Percentiles rank a stretch among this genome's conserved stretches.
Evolutionary conservation across 768 basidiomycete species (phyloP).

Genomic region (Suillus discolor): DNA sequence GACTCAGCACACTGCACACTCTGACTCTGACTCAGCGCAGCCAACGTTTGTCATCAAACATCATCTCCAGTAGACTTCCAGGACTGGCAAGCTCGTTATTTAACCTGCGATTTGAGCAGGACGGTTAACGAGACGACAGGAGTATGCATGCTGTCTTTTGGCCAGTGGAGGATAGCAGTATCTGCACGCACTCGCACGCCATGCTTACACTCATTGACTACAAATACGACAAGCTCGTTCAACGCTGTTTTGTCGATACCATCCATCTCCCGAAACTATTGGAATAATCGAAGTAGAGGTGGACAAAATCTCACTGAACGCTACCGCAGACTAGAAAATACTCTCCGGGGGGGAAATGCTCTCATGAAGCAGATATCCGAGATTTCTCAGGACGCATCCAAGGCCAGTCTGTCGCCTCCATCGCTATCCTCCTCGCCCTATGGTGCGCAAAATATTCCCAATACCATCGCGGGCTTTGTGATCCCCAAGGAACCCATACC

Average conservation of each 20-base stretch:
- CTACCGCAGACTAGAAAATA: slow-evolving; percentile 57
- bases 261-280: slow-evolving; percentile 1
- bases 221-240: background rate
- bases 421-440: background rate
- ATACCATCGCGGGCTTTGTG: slow-evolving; percentile 27
- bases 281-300: slow-evolving; percentile 27
- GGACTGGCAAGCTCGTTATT: background rate
- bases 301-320: slow-evolving; percentile 65
- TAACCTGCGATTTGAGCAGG: background rate
- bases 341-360: slow-evolving; percentile 46
- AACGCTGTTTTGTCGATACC: background rate
- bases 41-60: background rate
- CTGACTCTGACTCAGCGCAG: too few species aligned
- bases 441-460: background rate
- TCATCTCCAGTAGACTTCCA: background rate
- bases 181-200: slow-evolving; percentile 1
- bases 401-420: background rate
- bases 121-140: background rate
- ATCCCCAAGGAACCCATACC: slow-evolving; percentile 64
- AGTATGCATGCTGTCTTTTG: slow-evolving; percentile 23
- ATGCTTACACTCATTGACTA: slow-evolving; percentile 15
- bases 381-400: slow-evolving; percentile 15
- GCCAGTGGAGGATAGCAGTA: slow-evolving; percentile 2
- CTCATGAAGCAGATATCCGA: slow-evolving; percentile 34
- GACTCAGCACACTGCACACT: background rate